Conservation (phyloP, 257 asterid genomes). For the Solanum lignicaule region DNA sequence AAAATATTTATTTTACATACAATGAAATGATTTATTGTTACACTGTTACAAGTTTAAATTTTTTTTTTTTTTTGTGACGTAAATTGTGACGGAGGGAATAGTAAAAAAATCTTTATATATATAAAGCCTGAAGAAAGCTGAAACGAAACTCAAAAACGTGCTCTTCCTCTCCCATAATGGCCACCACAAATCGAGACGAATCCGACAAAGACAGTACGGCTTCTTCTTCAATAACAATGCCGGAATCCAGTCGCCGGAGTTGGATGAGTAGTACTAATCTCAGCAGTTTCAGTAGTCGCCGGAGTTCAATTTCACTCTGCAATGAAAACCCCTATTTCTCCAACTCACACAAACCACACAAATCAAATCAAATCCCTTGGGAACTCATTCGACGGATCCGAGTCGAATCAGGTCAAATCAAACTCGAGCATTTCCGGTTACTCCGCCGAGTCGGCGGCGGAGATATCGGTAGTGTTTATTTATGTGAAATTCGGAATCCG, state of each 20-base stretch:
- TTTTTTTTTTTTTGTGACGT: no score
- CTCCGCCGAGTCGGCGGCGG: constrained; percentile 36
- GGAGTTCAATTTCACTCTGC: constrained; percentile 24
- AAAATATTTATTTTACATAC: no score
- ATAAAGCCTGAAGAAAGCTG: constrained; percentile 16
- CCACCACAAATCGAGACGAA: constrained; percentile 25
- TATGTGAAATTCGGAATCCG: constrained; percentile 28
- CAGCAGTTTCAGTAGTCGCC: constrained; percentile 32
- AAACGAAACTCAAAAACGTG: constrained; percentile 10
- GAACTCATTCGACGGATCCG: constrained; percentile 34
- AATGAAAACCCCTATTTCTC: constrained; percentile 1
- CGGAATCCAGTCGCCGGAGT: constrained; percentile 31
- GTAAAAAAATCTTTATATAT: background rate
- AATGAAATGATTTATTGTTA: no score
- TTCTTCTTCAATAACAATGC: constrained; percentile 33
- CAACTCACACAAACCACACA: constrained; percentile 24
- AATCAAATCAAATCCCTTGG: constrained; percentile 35
- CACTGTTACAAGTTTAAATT: accelerated
- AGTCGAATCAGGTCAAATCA: constrained; percentile 25
- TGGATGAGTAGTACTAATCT: constrained; percentile 32
- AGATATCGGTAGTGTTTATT: constrained; percentile 31
- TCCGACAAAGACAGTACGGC: constrained; percentile 42
- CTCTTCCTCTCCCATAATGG: constrained; percentile 12
- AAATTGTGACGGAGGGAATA: no score
- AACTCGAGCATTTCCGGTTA: constrained; percentile 31